Evolutionary conservation across 208 protist species (phyloP).

Genomic region (Entamoeba dispar): DNA sequence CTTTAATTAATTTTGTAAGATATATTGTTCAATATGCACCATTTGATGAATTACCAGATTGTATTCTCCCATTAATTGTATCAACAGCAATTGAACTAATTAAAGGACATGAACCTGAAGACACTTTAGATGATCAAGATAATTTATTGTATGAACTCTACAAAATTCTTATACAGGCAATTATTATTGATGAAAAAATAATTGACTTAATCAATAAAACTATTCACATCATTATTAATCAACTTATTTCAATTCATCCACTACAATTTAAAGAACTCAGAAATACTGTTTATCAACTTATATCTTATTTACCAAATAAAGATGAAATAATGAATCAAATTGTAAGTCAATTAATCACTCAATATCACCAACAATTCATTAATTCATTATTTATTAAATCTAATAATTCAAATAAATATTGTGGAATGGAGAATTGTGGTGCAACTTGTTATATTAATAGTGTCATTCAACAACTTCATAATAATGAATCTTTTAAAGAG

Average conservation of each 20-base stretch:
- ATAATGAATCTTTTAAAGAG: background rate
- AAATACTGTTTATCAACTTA: background rate
- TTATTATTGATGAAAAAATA: background rate
- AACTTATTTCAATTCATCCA: background rate
- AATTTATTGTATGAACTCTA: background rate
- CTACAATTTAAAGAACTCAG: background rate
- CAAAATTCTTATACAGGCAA: background rate
- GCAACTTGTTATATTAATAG: background rate
- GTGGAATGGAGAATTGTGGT: background rate
- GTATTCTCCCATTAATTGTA: background rate
- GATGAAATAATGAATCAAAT: background rate
- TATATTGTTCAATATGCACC: background rate
- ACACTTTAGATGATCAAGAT: background rate
- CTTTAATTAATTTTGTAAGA: background rate
- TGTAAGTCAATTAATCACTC: background rate
- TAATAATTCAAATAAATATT: background rate
- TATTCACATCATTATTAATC: background rate
- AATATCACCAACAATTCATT: background rate
- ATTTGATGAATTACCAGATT: background rate
- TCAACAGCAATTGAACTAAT: background rate
- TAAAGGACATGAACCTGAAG: background rate
- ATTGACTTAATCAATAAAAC: background rate
- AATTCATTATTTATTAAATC: background rate
- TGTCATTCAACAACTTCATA: background rate
- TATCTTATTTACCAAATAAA: background rate